Conservation (phyloP, 768 basidiomycete genomes). For the Lentinula sp. region DNA sequence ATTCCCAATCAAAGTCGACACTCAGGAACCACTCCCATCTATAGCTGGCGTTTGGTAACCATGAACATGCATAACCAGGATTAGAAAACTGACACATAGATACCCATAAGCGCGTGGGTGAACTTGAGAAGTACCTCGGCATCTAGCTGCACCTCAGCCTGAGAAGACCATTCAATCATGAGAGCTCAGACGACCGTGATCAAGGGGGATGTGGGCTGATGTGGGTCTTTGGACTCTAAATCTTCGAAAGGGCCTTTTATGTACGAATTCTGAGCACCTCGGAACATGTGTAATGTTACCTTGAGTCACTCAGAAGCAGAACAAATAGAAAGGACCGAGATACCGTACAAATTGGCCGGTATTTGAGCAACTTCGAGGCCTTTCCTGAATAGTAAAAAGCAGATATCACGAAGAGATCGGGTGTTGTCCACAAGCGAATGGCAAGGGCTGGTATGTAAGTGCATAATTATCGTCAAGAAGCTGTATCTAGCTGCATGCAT, state of each 20-base stretch:
- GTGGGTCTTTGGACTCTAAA: background rate
- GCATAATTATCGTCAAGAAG: too few species aligned
- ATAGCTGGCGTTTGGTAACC: constrained; percentile 7
- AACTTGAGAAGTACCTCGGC: constrained; percentile 38
- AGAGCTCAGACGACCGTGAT: constrained; percentile 7
- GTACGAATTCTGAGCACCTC: background rate
- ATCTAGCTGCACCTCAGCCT: constrained; percentile 21
- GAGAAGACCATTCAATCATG: constrained; percentile 23
- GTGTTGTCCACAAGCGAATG: too few species aligned
- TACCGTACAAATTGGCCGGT: background rate
- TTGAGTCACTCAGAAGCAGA: background rate
- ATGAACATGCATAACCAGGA: background rate
- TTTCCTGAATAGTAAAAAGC: background rate
- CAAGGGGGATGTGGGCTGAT: background rate
- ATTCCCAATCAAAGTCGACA: constrained; percentile 60
- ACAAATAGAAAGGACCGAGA: background rate
- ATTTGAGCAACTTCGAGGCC: background rate
- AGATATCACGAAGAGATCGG: background rate
- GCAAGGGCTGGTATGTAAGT: too few species aligned
- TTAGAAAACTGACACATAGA: constrained; percentile 44
- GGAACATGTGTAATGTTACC: background rate
- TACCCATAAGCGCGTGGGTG: constrained; percentile 53
- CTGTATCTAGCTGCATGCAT: too few species aligned
- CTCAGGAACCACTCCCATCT: constrained; percentile 69
- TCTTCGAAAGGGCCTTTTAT: background rate